Evolutionary conservation across 2,329 filamentous ascomycete species (phyloP), one percentile per base, ranked within the genome.

Genomic region (Emergomyces orientalis): DNA sequence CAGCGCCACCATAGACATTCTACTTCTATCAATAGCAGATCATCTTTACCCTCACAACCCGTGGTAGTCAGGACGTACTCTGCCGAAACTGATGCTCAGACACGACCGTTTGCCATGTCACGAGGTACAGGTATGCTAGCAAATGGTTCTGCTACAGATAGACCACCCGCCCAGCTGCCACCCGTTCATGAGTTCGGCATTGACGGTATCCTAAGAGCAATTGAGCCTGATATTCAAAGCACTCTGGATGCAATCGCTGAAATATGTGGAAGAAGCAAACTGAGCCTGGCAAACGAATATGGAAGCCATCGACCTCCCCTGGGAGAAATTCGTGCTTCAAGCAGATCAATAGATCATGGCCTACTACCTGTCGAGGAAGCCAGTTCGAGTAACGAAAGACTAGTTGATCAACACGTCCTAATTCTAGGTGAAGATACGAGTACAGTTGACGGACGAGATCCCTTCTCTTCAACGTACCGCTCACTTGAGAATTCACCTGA

Each of bases 211-310:
- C 73, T 85, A 17, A 77, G 78, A 30, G 81, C 82, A 34, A 81
- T 85, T 62, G 82, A 85, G 62, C 80, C 82, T 14, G 83, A 86
- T 67, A 83, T 86, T 56, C 76, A 81, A 65, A 74, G 75, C 17
- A 84, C 84, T 11, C 78, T 87, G 61, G 82, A 86, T 68, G 82
- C 82, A 19, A 86, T 87, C 67, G 83, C 84, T 30, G 83, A 86
- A 67, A 86, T 87, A 64, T 85, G 83, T 67, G 84, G 84, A 3
- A 78, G 83, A 64, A 86, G 82, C 71, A 81, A 80, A 66, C 75
- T 86, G 69, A 86, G 83, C 67, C 73, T 87, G 64, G 83, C 84
- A 11, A 83, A 86, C 68, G 84, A 86, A 69, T 85, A 87, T 70
- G 81, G 79, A 41, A 83, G 83, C 52, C 84, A 87, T 71, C 78